Evolutionary conservation across 768 basidiomycete genomes (phyloP), one percentile per base, ranked within the genome.

Genomic region (Auriscalpium orientale): DNA sequence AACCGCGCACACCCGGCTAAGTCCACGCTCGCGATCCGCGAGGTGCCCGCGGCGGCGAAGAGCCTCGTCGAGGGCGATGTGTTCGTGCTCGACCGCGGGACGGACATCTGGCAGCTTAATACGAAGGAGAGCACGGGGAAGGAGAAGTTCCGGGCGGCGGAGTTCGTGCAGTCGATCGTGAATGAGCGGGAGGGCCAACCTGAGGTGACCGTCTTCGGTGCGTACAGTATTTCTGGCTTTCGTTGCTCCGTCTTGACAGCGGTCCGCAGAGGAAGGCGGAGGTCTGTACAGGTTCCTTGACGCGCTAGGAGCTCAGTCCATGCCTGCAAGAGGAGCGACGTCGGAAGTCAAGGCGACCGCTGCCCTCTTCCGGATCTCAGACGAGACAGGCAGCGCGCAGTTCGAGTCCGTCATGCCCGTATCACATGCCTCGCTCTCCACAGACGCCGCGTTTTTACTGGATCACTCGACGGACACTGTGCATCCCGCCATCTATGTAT

Each of bases 111-210:
- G 72, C 79, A 85, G 62, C 74, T 79, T 56, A 84, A 85, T 60
- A 79, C 79, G n/a, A 76, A 74, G 57, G 67, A 68, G 7, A 81
- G 81, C 51, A 63, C 70, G 2, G 82, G 83, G 1, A 78, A 79
- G 65, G 82, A 84, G 61, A 74, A 76, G 37, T 84, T 79, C 68
- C 80, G 78, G 62, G 80, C 83, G 10, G 81, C 79, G 20, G 80
- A 85, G 61, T 84, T 84, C 68, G 78, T 76, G 4, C 75, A 73
- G 60, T 71, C 64, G 28, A 63, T 84, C 11, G 72, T 74, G 5
- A 69, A 72, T 49, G 71, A 71, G 9, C 69, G 80, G 21, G 65
- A 73, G 50, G 70, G 76, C 36, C 67, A 70, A 51, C 70, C 74
- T 59, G 70, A 79, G 22, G 65, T 78, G 11, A 70, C 70, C 12